phyloP scores from a whole-genome alignment of 2,329 filamentous ascomycete species.

The Onygenales sp. region DNA sequence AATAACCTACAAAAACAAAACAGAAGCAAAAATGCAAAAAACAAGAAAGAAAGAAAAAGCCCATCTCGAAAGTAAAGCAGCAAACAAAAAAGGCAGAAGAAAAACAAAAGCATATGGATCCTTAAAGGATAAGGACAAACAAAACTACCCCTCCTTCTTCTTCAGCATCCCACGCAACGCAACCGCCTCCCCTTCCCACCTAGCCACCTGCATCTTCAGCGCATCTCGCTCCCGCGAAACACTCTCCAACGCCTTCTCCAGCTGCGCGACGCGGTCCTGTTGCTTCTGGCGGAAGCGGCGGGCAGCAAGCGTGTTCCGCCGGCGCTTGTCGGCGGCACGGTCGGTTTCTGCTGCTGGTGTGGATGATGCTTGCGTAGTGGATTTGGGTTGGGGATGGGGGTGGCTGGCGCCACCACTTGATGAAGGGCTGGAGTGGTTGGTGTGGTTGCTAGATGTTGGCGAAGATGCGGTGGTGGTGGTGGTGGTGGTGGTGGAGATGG shows the following conservation, averaged over 20 bases:
- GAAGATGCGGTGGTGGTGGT: not conserved
- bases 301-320: slow-evolving; percentile 62
- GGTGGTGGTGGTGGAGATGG: not conserved
- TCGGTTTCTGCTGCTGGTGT: not conserved
- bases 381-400: not conserved
- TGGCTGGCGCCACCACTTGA: not conserved
- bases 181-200: slow-evolving; percentile 56
- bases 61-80: not conserved
- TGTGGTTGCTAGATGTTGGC: not conserved
- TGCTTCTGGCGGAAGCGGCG: slow-evolving; percentile 63
- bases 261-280: slow-evolving; percentile 53
- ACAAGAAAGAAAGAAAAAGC: not conserved
- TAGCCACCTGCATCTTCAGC: slow-evolving; percentile 51
- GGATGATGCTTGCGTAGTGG: not conserved
- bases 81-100: not conserved
- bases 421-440: not conserved
- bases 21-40: not conserved
- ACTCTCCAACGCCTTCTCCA: slow-evolving; percentile 51
- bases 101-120: not conserved
- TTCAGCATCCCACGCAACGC: slow-evolving; percentile 45
- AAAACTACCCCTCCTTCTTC: not conserved
- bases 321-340: slow-evolving; percentile 41
- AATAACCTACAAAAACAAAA: not conserved
- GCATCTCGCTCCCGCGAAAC: slow-evolving; percentile 55
- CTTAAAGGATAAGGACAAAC: not conserved